Percentiles rank a stretch among this genome's conserved stretches.
phyloP scores from a whole-genome alignment of 768 basidiomycete species.

The Tulasnella sp. region DNA sequence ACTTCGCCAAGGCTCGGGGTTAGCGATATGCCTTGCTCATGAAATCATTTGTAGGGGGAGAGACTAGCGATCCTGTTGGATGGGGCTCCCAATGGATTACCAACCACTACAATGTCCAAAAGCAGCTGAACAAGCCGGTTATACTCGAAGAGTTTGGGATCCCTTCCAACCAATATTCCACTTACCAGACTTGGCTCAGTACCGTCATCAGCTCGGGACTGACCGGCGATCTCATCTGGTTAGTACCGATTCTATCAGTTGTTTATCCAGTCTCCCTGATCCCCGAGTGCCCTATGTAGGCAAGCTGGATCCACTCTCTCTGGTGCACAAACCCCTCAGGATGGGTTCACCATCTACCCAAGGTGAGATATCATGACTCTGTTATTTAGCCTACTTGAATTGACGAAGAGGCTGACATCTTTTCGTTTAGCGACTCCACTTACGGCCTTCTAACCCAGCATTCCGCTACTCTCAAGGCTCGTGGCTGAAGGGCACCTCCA shows the following conservation, averaged over 20 bases:
- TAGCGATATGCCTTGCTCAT: neutral
- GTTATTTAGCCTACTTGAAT: neutral
- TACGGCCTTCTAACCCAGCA: constrained; percentile 34
- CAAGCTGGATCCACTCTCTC: constrained; percentile 34
- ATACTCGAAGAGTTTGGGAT: constrained; percentile 55
- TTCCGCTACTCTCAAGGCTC: constrained; percentile 35
- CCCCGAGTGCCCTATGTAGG: constrained; percentile 18
- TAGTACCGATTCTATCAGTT: constrained; percentile 7
- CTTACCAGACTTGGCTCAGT: constrained; percentile 40
- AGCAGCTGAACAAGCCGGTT: constrained; percentile 44
- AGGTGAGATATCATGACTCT: neutral
- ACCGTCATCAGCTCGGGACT: constrained; percentile 4
- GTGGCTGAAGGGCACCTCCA: too few relatives aligned
- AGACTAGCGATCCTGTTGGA: neutral
- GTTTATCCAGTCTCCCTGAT: neutral
- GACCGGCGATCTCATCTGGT: constrained; percentile 51
- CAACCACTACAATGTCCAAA: constrained; percentile 45
- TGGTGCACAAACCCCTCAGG: constrained; percentile 32
- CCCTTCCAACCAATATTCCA: constrained; percentile 34
- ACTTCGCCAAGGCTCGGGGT: neutral
- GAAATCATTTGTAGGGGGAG: constrained; percentile 12
- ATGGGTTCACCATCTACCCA: constrained; percentile 43
- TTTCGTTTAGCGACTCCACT: constrained; percentile 26
- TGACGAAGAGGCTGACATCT: too few relatives aligned
- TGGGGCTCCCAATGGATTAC: constrained; percentile 41